Percentiles rank a stretch among this genome's conserved stretches.
Evolutionary conservation across 345 rosid species (phyloP).

Genomic region (Gossypium longicalyx): DNA sequence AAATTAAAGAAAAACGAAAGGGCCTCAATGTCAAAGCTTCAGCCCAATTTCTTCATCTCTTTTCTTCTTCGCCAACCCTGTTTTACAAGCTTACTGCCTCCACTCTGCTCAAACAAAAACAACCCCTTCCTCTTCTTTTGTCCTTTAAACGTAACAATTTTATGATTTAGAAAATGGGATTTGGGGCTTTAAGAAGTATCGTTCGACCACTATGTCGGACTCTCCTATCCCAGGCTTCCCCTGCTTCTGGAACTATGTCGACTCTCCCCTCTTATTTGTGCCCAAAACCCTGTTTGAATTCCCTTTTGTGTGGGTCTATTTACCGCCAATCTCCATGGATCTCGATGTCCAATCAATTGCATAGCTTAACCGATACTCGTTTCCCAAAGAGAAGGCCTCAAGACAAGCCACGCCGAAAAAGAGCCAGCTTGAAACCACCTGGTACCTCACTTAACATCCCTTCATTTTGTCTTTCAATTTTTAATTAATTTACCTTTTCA

Average conservation of each 20-base stretch:
- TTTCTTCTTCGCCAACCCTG: background rate
- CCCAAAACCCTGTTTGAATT: background rate
- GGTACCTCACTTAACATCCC: constrained; percentile 29
- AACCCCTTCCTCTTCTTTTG: background rate
- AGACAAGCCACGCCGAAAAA: constrained; percentile 65
- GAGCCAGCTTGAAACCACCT: constrained; percentile 67
- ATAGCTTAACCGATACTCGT: constrained; percentile 63
- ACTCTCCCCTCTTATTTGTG: background rate
- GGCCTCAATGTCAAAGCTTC: background rate
- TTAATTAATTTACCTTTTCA: background rate
- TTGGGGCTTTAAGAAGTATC: constrained; percentile 8
- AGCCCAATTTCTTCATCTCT: background rate
- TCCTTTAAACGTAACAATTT: background rate
- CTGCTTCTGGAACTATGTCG: background rate
- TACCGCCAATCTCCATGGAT: constrained; percentile 16
- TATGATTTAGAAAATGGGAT: constrained; percentile 11
- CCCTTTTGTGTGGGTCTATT: background rate
- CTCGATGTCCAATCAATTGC: constrained; percentile 32
- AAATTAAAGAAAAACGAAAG: background rate
- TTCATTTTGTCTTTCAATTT: background rate
- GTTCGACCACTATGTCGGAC: constrained; percentile 10
- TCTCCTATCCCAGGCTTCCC: background rate
- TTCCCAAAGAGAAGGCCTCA: constrained; percentile 77
- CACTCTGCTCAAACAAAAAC: background rate
- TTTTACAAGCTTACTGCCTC: too few relatives aligned